phyloP scores from a whole-genome alignment of 805 yeast genomes.

The Tetrapisispora arboricola region DNA sequence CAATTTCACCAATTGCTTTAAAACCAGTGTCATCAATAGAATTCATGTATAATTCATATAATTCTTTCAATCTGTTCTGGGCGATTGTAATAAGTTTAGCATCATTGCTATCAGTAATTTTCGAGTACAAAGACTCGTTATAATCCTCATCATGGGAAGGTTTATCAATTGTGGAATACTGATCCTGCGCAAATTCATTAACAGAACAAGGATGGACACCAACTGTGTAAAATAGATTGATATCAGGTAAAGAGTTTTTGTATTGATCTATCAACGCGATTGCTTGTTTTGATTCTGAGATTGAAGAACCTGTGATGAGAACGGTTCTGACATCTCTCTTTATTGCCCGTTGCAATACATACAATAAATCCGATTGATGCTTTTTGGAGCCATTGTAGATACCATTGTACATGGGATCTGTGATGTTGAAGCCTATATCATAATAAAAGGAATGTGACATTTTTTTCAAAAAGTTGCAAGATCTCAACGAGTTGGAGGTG shows the following conservation, averaged over 20 bases:
- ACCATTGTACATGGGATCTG: conserved; percentile 86
- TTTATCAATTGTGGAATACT: conserved; percentile 22
- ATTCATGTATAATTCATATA: conserved; percentile 39
- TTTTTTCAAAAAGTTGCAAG: too few species aligned
- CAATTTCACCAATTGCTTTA: conserved; percentile 89
- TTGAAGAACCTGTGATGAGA: conserved; percentile 76
- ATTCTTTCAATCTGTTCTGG: conserved; percentile 27
- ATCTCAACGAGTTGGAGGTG: too few species aligned
- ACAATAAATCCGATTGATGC: conserved; percentile 57
- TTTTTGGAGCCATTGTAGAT: conserved; percentile 56
- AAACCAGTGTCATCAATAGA: conserved; percentile 40
- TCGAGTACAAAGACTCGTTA: conserved; percentile 8
- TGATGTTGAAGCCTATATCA: conserved; percentile 64
- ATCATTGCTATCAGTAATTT: conserved; percentile 1
- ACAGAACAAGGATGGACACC: conserved; percentile 97
- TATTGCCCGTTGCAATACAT: conserved; percentile 58
- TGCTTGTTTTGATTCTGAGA: conserved; percentile 43
- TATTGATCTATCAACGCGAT: conserved; percentile 8
- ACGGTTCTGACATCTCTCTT: conserved; percentile 54
- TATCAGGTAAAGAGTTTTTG: too few species aligned
- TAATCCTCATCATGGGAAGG: conserved; percentile 19
- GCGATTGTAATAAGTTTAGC: conserved; percentile 7
- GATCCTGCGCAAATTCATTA: conserved; percentile 33
- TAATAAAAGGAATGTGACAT: conserved; percentile 14
- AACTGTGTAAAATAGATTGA: conserved; percentile 50